phyloP scores from a whole-genome alignment of 2,329 filamentous ascomycete species.

The Fusarium miscanthi region DNA sequence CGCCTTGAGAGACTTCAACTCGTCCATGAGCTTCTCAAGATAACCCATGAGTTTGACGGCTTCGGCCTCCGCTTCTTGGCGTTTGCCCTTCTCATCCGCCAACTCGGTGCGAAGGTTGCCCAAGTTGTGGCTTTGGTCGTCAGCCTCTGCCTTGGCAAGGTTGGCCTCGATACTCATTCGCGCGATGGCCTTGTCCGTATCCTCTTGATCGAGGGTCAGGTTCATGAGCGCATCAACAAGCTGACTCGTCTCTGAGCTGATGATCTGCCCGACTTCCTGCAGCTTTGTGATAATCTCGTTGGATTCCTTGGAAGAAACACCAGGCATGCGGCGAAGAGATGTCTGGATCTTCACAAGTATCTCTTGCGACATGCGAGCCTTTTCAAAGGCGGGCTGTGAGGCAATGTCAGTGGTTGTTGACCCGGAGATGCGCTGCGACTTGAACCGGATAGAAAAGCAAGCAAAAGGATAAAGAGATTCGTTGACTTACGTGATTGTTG shows the following conservation, averaged over 20 bases:
- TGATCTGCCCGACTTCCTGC: slow-evolving; percentile 52
- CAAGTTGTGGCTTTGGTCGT: slow-evolving; percentile 50
- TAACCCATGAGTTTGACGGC: slow-evolving; percentile 45
- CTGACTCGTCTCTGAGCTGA: slow-evolving; percentile 54
- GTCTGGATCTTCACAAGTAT: slow-evolving; percentile 53
- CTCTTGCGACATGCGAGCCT: slow-evolving; percentile 50
- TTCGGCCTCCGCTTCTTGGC: slow-evolving; percentile 44
- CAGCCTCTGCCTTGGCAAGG: slow-evolving; percentile 49
- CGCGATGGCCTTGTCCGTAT: slow-evolving; percentile 53
- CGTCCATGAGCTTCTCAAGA: slow-evolving; percentile 42
- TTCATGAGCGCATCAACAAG: slow-evolving; percentile 54
- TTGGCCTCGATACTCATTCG: slow-evolving; percentile 54
- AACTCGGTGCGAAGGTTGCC: slow-evolving; percentile 49
- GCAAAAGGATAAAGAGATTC: neutral
- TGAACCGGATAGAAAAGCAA: neutral
- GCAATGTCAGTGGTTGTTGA: neutral
- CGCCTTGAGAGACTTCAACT: slow-evolving; percentile 48
- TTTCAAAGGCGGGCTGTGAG: slow-evolving; percentile 50
- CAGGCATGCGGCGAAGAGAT: slow-evolving; percentile 54
- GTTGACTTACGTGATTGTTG: slow-evolving; percentile 52
- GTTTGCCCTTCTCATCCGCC: slow-evolving; percentile 48
- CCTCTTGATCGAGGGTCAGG: slow-evolving; percentile 52
- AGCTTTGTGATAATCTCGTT: slow-evolving; percentile 50
- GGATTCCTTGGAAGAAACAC: slow-evolving; percentile 50
- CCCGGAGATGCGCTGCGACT: neutral